Evolutionary conservation across 306 rosid genomes (phyloP).

Genomic region (Corylus americana): DNA sequence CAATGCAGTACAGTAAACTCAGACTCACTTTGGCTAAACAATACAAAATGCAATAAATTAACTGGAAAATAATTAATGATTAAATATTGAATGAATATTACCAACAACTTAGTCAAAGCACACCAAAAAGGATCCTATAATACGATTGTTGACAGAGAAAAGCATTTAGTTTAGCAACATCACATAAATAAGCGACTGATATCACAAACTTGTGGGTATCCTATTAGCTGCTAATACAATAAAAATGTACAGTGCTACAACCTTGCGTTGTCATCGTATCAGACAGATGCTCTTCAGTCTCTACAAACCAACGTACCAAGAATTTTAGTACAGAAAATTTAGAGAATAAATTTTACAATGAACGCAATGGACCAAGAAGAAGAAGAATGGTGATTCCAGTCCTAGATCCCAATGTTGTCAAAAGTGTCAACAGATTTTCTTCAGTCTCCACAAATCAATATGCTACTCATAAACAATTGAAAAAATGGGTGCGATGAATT

Average conservation of each 20-base stretch:
- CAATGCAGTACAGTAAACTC: constrained; percentile 18
- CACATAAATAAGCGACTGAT: not conserved
- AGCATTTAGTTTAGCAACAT: not conserved
- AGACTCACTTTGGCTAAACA: constrained; percentile 20
- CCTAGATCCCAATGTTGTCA: not conserved
- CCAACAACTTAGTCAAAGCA: not conserved
- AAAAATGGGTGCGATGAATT: not conserved
- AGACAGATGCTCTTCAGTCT: constrained; percentile 23
- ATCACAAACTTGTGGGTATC: not conserved
- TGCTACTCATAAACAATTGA: not conserved
- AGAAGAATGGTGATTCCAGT: not conserved
- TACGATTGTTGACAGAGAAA: not conserved
- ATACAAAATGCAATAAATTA: not conserved
- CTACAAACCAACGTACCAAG: not conserved
- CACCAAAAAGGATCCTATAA: not conserved
- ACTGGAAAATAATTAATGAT: not conserved
- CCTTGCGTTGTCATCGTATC: not conserved
- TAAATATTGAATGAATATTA: not conserved
- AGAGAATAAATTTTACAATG: not conserved
- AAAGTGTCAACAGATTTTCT: not conserved
- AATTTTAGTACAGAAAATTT: not conserved
- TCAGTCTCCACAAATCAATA: not conserved
- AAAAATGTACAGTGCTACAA: not conserved
- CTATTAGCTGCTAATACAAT: constrained; percentile 1
- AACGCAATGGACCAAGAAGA: not conserved